phyloP scores from a whole-genome alignment of 1,284 basidiomycete species.

The Pseudomicrostroma phylloplanum region DNA sequence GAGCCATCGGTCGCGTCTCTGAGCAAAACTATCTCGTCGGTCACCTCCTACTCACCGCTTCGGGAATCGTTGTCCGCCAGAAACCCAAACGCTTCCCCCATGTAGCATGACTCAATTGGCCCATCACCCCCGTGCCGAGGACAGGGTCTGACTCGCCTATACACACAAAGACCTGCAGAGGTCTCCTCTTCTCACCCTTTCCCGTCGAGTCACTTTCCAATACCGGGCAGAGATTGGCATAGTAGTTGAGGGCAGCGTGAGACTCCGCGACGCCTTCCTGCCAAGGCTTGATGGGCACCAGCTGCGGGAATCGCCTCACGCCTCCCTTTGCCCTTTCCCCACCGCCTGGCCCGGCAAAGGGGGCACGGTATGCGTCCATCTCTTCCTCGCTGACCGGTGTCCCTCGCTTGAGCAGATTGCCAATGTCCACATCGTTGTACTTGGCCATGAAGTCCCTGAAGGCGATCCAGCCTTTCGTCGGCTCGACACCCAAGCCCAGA shows the following conservation, averaged over 20 bases:
- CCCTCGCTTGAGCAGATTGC: slow-evolving; percentile 7
- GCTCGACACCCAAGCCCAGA: slow-evolving; percentile 6
- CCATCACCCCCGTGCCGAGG: slow-evolving; percentile 9
- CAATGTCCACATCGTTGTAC: slow-evolving; percentile 3
- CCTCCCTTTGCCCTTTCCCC: slow-evolving; percentile 4
- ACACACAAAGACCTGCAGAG: slow-evolving; percentile 11
- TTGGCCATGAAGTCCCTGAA: slow-evolving; percentile 10
- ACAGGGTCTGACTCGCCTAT: slow-evolving; percentile 12
- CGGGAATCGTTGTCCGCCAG: slow-evolving; percentile 6
- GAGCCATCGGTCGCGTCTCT: background rate
- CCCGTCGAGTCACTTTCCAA: slow-evolving; percentile 1
- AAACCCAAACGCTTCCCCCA: slow-evolving; percentile 8
- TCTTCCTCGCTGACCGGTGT: slow-evolving; percentile 4
- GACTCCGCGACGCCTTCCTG: slow-evolving; percentile 9
- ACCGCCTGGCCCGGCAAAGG: background rate
- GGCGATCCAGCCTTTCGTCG: slow-evolving; percentile 5
- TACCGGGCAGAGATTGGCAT: background rate
- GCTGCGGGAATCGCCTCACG: slow-evolving; percentile 11
- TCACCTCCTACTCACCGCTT: slow-evolving; percentile 2
- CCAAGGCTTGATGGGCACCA: slow-evolving; percentile 9
- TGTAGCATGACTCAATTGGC: background rate
- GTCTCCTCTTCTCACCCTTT: background rate
- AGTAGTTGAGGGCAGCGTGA: slow-evolving; percentile 9
- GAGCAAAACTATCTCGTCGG: background rate
- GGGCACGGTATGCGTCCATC: slow-evolving; percentile 5